Base-by-base conservation (phyloP, 2,329 filamentous ascomycete species). In the Colletotrichum tropicale region DNA sequence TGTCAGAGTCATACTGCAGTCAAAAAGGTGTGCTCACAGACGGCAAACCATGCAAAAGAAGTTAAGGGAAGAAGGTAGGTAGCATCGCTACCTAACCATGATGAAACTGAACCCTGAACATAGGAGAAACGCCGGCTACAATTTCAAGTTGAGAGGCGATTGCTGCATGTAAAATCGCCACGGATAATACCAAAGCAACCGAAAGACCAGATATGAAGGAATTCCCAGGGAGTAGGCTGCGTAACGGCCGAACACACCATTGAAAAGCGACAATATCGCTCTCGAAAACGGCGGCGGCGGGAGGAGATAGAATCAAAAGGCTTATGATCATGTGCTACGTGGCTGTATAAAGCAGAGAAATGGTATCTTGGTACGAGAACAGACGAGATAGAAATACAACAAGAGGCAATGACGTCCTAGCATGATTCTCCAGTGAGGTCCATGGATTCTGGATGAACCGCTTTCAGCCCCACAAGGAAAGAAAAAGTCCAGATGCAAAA, bases 141-240 rank as follows among this genome's bases (percentile, higher is more conserved):
- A 4, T 12, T 21, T 21, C 10, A 21, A 52, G 10, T 13, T 0
- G 1, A 48, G 43, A 21, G n/a, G 10, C 0, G 43, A 52, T 52
- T n/a, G n/a, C 43, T 1, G 0, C n/a, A 3, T 52, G 43, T 6
- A 13, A 2, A 52, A 21, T 12, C n/a, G 5, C 10, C 43, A 8
- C 43, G 43, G 6, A 21, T 0, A n/a, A 13, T 0, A 52, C 10
- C 0, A 21, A 52, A 12, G 10, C 6, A 52, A 21, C 6, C 10
- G 18, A 4, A n/a, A 12, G n/a, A 12, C 1, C 18, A 48, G 9
- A 16, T 1, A 21, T n/a, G 43, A n/a, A 1, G 38, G 1, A 3
- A 6, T 48, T 48, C n/a, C n/a, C 38, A 3, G 38, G 2, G 38
- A 12, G 10, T 10, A 48, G 18, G n/a, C 38, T 0, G 10, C 12